These are phyloP conservation scores for Aspergillus campestris DNA, from an alignment of 495 filamentous ascomycete species.

Conservation along the genomic window DNA sequence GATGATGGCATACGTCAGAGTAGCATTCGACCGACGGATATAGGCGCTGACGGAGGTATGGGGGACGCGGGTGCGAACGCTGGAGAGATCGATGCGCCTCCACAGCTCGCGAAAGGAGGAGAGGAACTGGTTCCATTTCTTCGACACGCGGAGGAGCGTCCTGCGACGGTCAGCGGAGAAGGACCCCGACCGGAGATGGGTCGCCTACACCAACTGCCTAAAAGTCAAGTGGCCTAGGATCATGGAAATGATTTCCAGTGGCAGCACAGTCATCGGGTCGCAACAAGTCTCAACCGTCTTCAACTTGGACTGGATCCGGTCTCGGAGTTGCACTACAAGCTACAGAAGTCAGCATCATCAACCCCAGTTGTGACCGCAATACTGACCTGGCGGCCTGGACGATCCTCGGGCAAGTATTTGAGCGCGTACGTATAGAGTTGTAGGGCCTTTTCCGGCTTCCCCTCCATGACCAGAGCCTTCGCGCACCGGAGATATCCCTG, in stretches of 20 bases:
- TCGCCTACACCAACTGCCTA: conserved; percentile 40
- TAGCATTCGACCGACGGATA: conserved; percentile 32
- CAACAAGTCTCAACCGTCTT: conserved; percentile 12
- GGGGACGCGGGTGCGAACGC: conserved; percentile 29
- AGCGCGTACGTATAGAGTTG: conserved; percentile 56
- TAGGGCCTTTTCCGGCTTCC: conserved; percentile 43
- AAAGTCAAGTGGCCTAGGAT: conserved; percentile 40
- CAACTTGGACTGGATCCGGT: conserved; percentile 33
- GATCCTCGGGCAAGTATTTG: conserved; percentile 33
- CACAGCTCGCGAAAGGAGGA: conserved; percentile 36
- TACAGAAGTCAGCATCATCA: conserved; percentile 11
- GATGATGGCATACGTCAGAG: conserved; percentile 32
- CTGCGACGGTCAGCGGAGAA: conserved; percentile 15
- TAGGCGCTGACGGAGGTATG: conserved; percentile 33
- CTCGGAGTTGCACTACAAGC: conserved; percentile 35
- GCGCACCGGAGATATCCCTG: conserved; percentile 60
- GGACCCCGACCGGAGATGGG: neutral
- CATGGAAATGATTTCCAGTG: conserved; percentile 40
- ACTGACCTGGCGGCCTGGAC: conserved; percentile 40
- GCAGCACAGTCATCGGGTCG: conserved; percentile 42
- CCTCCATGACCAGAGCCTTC: conserved; percentile 49
- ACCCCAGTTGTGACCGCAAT: too few species aligned
- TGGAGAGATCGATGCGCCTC: conserved; percentile 43
- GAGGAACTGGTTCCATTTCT: conserved; percentile 42
- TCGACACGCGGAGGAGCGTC: conserved; percentile 43